Evolutionary conservation across 164 flowering plant species (phyloP), one percentile per base, ranked within the genome.

Genomic region (Tinospora cordifolia): DNA sequence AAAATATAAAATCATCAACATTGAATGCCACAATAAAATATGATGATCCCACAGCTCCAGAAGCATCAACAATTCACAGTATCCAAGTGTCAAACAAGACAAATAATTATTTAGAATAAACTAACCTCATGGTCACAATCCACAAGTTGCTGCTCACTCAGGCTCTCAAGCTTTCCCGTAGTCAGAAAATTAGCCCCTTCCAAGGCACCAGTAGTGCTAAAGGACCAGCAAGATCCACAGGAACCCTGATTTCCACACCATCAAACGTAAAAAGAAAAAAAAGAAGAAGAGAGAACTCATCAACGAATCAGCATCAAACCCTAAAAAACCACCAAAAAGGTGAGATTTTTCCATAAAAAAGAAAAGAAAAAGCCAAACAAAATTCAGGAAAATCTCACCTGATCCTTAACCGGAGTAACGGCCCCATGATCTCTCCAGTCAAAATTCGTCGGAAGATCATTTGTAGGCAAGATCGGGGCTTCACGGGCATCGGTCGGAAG

Each of bases 151-250:
- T 93, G 98, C 80, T 91, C 97, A 47, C 98, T 93, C 51, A 93
- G 80, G 83, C 93, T 93, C 65, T 85, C 85, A 13, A 93, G 90
- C 71, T 90, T 78, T 54, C 97, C 93, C 0, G 97, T 90, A 7
- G 91, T 70, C 34, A 93, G 78, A 75, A 69, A 93, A 70, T 90
- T 79, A 49, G 98, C 93, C 72, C 96, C 98, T 82, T 93, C 99
- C 76, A 94, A 54, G 2, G 97, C 99, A 62, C 98, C 99, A 0
- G 90, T 79, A 0, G 99, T 71, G 72, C 99, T 94, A 69, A 94
- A 94, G 21, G 92, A 78, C 99, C 99, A 94, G 82, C 99, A 94
- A 14, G 98, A 90, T 27, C 99, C 99, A 70, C 99, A 94, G 19
- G 54, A 76, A 63, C 97, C 98, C 99, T 94, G 78, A 51, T 47